phyloP scores from a whole-genome alignment of 2,329 filamentous ascomycete species.

The Aspergillus fijiensis region DNA sequence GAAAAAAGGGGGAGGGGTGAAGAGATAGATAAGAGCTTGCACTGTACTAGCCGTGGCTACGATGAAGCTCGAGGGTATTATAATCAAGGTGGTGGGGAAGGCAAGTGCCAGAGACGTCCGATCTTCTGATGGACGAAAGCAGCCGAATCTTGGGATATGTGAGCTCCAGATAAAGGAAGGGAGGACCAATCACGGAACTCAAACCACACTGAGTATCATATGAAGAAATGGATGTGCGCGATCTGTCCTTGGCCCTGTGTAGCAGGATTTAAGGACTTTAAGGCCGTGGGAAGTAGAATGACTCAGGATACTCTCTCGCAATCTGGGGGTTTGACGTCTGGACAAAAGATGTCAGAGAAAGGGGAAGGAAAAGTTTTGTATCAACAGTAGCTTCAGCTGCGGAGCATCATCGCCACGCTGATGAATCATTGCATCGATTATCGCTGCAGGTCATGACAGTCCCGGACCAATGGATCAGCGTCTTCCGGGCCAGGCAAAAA shows the following conservation, averaged over 20 bases:
- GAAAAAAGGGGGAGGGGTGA: background rate
- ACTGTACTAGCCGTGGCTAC: background rate
- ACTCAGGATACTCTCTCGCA: background rate
- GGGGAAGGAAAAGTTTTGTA: conserved; percentile 17
- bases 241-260: conserved; percentile 18
- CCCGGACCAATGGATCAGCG: conserved; percentile 1
- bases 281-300: background rate
- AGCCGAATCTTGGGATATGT: conserved; percentile 13
- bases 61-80: background rate
- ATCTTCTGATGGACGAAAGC: conserved; percentile 18
- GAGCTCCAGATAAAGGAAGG: conserved; percentile 13
- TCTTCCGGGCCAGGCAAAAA: conserved; percentile 6
- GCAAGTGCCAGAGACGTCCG: background rate
- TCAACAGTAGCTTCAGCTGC: conserved; percentile 10
- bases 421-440: conserved; percentile 1
- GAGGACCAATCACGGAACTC: conserved; percentile 14
- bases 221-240: conserved; percentile 17
- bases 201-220: conserved; percentile 17
- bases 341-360: conserved; percentile 6
- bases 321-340: conserved; percentile 1
- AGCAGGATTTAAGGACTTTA: conserved; percentile 10
- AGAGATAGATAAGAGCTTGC: conserved; percentile 1
- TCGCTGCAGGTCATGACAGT: background rate
- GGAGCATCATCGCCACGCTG: conserved; percentile 1
- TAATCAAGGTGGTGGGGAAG: background rate